Evolutionary conservation across 352 stramenopile species (phyloP), one percentile per base, ranked within the genome.

Genomic region (Globisporangium viniferum): DNA sequence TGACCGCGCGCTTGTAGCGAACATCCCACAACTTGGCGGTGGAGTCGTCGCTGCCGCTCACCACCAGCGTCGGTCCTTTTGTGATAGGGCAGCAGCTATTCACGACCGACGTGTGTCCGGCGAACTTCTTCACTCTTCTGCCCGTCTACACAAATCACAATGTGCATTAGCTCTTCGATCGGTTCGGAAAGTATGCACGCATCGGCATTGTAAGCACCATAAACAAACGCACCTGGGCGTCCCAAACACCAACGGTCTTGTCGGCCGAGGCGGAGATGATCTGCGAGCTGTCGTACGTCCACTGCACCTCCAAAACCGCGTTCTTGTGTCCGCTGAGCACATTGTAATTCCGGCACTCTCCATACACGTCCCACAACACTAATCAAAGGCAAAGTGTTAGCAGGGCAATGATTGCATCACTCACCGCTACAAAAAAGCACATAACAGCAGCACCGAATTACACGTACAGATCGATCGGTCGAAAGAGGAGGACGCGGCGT

Each of bases 291-390:
- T 98, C 89, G 69, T 93, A 93, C 9, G 85, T 95, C 89, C 94
- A 99, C 61, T 95, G 82, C 12, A 97, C 77, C 74, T 99, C 90
- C 29, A 98, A 66, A 33, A 98, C 89, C 6, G 96, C 95, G 77
- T 98, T 99, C 80, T 98, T 98, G 77, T 99, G 97, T 24, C 95
- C 97, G 9, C 53, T 79, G 20, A 99, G 75, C n/a, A 98, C 80
- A 69, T 91, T 97, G 70, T 98, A 98, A 71, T 99, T 99, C 54
- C 79, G 76, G 74, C 92, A 98, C 41, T 96, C 91, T 5, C 88
- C 88, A 39, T 92, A 90, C 49, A 95, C 88, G 67, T 97, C 88
- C 93, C 93, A 98, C 14, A 98, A 71, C 48, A 98, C 79, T 90
- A 41, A 22, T 22, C 18, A 51, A 51, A 24, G 18, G 41, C 18